These are phyloP conservation scores for Triticum monococcum DNA, from an alignment of 176 grass and related monocot species.

Conservation along the genomic window DNA sequence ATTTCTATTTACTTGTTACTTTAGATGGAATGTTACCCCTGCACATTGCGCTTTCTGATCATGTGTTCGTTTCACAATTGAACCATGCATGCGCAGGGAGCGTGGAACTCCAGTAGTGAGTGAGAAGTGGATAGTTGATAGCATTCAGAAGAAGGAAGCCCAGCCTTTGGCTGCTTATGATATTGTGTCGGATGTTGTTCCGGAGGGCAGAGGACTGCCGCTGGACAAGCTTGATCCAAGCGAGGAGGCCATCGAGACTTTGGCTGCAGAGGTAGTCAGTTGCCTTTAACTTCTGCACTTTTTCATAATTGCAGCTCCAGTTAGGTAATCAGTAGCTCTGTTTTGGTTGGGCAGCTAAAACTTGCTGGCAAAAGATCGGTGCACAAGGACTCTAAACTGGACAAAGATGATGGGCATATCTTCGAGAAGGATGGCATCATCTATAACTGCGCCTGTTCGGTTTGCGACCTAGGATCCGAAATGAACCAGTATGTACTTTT, in stretches of 20 bases:
- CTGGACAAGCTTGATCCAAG: conserved; percentile 58
- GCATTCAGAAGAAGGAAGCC: conserved; percentile 55
- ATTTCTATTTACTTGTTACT: neutral
- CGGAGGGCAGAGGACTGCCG: conserved; percentile 57
- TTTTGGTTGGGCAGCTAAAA: conserved; percentile 58
- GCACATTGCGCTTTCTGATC: neutral
- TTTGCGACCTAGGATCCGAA: conserved; percentile 51
- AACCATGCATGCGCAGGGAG: conserved; percentile 48
- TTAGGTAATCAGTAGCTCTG: neutral
- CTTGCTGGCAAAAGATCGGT: conserved; percentile 70
- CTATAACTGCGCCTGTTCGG: conserved; percentile 72
- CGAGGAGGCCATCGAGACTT: conserved; percentile 63
- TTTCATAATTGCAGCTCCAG: neutral
- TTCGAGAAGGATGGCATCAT: conserved; percentile 78
- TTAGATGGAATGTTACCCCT: neutral
- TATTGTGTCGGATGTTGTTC: conserved; percentile 66
- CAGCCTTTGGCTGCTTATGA: conserved; percentile 76
- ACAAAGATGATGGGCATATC: conserved; percentile 60
- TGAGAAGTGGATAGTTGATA: conserved; percentile 90
- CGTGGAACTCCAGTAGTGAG: conserved; percentile 67
- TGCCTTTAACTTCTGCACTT: neutral
- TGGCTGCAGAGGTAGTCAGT: conserved; percentile 48
- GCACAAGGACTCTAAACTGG: conserved; percentile 63
- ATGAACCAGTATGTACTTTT: conserved; percentile 54
- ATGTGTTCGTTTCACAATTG: neutral